Evolutionary conservation across 805 yeast genomes (phyloP).

Genomic region (Candida berthetii): DNA sequence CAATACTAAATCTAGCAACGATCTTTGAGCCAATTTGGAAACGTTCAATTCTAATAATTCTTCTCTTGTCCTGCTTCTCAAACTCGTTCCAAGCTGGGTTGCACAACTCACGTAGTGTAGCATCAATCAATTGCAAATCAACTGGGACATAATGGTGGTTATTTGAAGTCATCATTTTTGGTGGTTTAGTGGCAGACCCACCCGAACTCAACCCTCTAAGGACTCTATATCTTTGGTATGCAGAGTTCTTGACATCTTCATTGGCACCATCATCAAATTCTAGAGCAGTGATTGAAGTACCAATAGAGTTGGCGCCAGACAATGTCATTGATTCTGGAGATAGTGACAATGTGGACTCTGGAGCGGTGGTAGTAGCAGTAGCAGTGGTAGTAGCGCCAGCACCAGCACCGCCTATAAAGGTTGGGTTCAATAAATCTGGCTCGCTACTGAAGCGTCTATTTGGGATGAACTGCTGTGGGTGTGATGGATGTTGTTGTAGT

Average conservation of each 20-base stretch:
- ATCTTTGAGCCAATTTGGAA: conserved; percentile 41
- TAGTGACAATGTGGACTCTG: conserved; percentile 9
- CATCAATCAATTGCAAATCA: conserved; percentile 36
- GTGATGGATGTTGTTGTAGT: neutral
- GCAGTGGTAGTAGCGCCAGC: neutral
- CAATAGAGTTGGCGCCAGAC: neutral
- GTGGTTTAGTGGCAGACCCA: conserved; percentile 50
- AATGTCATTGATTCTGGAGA: conserved; percentile 11
- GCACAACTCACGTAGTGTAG: conserved; percentile 42
- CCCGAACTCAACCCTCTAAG: conserved; percentile 56
- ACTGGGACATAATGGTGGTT: conserved; percentile 36
- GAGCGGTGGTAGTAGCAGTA: neutral
- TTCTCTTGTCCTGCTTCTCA: conserved; percentile 44
- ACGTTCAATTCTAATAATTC: conserved; percentile 54
- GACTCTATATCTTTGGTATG: conserved; percentile 27
- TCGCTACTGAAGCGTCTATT: neutral
- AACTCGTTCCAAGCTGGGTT: conserved; percentile 40
- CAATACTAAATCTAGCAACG: conserved; percentile 41
- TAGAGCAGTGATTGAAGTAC: conserved; percentile 1
- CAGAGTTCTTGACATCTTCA: neutral
- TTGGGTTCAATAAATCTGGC: neutral
- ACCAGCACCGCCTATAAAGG: neutral
- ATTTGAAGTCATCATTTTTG: conserved; percentile 27
- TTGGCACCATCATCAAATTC: conserved; percentile 1
- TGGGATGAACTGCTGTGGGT: neutral